phyloP scores from a whole-genome alignment of 2,329 filamentous ascomycete species.

The Ophiostoma australiae region DNA sequence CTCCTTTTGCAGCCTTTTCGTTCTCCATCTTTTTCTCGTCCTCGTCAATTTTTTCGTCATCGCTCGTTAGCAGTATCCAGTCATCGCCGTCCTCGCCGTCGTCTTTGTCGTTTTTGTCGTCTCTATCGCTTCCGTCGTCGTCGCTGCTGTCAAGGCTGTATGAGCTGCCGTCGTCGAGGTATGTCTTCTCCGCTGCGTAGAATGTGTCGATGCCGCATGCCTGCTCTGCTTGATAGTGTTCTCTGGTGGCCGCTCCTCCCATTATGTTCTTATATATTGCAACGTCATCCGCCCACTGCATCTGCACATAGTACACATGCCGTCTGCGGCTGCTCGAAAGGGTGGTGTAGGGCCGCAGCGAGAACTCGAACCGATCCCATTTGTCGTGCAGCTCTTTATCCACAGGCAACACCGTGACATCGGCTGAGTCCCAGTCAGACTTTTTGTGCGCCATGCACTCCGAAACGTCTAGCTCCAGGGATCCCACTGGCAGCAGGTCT shows the following conservation, averaged over 20 bases:
- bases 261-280: too few species aligned
- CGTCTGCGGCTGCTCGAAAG: neutral
- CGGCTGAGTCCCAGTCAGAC: too few species aligned
- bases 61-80: too few species aligned
- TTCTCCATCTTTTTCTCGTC: too few species aligned
- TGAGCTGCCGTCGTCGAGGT: too few species aligned
- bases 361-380: neutral
- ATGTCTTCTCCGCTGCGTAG: too few species aligned
- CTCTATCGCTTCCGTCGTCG: neutral
- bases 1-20: too few species aligned
- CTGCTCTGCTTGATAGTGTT: too few species aligned
- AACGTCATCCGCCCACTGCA: neutral
- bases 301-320: neutral
- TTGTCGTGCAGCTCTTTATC: neutral
- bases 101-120: neutral
- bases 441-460: too few species aligned
- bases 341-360: neutral
- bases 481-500: neutral
- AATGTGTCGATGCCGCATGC: too few species aligned
- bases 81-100: neutral
- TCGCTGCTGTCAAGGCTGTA: too few species aligned
- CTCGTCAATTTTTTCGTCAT: neutral
- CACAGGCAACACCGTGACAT: neutral
- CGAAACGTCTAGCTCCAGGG: neutral
- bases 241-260: too few species aligned